phyloP scores from a whole-genome alignment of 1,139 yeast species.

The Taiozyma sp. region DNA sequence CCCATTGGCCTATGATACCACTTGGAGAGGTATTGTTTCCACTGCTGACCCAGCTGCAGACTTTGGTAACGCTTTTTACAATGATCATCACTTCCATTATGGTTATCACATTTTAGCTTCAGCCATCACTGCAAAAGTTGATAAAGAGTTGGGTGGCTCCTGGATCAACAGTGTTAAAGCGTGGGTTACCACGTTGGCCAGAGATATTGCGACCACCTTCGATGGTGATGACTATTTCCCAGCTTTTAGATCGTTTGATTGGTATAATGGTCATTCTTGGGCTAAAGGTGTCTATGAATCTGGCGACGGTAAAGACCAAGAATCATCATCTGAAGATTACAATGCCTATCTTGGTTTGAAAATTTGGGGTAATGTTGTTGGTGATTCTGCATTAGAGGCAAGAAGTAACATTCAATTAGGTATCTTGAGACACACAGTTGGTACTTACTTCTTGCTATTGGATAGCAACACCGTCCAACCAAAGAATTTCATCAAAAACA shows the following conservation, averaged over 20 bases:
- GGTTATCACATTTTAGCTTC: conserved; percentile 76
- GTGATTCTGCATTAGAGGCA: conserved; percentile 45
- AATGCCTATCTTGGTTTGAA: conserved; percentile 69
- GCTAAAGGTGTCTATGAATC: conserved; percentile 72
- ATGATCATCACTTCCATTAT: conserved; percentile 82
- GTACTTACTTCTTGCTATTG: conserved; percentile 54
- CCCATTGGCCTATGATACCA: conserved; percentile 61
- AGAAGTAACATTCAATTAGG: conserved; percentile 62
- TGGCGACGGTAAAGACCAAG: conserved; percentile 80
- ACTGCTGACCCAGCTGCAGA: conserved; percentile 53
- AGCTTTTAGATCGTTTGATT: conserved; percentile 71
- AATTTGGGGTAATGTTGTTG: conserved; percentile 61
- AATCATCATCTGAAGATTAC: conserved; percentile 73
- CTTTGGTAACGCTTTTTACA: conserved; percentile 74
- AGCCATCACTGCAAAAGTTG: conserved; percentile 58
- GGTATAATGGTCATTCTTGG: conserved; percentile 80
- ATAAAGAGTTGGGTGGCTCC: conserved; percentile 38
- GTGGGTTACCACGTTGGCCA: conserved; percentile 55
- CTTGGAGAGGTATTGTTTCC: conserved; percentile 75
- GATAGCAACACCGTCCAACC: conserved; percentile 50
- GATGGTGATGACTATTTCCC: conserved; percentile 57
- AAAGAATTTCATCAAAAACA: conserved; percentile 48
- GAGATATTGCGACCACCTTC: conserved; percentile 71
- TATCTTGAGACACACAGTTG: conserved; percentile 52
- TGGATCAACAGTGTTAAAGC: conserved; percentile 49